A percentile compares a stretch with the other conserved stretches of the same genome.
Evolutionary conservation across 805 yeast species (phyloP).

Genomic region (Kazachstania kunashirensis): DNA sequence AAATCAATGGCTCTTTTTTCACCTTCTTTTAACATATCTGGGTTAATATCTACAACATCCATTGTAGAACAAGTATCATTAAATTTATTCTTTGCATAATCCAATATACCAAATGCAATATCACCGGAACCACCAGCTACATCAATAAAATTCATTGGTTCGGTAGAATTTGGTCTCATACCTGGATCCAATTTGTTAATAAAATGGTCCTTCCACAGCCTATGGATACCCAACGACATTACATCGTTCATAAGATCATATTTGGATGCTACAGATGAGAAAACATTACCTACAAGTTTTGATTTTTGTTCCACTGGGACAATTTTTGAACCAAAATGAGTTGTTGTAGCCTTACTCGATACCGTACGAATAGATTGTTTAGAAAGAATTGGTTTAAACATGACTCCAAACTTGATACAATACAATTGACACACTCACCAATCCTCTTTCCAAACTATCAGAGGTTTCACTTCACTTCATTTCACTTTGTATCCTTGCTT

Average conservation of each 20-base stretch:
- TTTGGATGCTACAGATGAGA: slow-evolving; percentile 87
- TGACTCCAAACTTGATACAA: too few relatives aligned
- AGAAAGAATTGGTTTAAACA: slow-evolving; percentile 2
- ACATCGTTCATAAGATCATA: slow-evolving; percentile 97
- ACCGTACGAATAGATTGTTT: slow-evolving; percentile 2
- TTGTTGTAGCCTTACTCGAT: slow-evolving; percentile 22
- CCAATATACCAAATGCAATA: slow-evolving; percentile 89
- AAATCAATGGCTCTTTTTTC: slow-evolving; percentile 58
- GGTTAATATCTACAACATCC: slow-evolving; percentile 90
- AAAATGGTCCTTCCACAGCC: slow-evolving; percentile 90
- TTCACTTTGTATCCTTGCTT: too few relatives aligned
- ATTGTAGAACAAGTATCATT: slow-evolving; percentile 69
- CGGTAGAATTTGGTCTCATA: slow-evolving; percentile 66
- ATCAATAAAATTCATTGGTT: slow-evolving; percentile 80
- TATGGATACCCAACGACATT: slow-evolving; percentile 91
- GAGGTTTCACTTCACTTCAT: too few relatives aligned
- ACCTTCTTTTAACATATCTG: slow-evolving; percentile 94
- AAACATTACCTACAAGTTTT: slow-evolving; percentile 72
- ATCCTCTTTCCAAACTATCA: too few relatives aligned
- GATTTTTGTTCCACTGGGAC: slow-evolving; percentile 77
- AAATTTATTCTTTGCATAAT: slow-evolving; percentile 73
- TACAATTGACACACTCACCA: too few relatives aligned
- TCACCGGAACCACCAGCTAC: slow-evolving; percentile 99
- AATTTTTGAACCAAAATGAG: slow-evolving; percentile 88
- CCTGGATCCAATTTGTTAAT: slow-evolving; percentile 88